Base-by-base conservation (phyloP, 1,284 basidiomycete genomes). In the Mycosarcoma maydis region DNA sequence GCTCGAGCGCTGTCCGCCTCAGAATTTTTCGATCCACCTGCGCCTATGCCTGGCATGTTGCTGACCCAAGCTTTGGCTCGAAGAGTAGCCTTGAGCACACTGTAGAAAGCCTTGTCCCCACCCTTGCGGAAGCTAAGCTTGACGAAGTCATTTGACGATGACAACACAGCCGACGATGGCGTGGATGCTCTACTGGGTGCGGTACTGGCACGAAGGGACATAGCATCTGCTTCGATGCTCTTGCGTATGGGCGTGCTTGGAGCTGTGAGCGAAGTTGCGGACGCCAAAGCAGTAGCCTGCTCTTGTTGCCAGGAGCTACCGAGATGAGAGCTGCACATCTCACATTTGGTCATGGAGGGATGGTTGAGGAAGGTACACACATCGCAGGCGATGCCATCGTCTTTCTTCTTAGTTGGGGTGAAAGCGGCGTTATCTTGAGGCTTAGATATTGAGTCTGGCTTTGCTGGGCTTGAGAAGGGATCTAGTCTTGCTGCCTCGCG, bases 281-380 rank as follows among this genome's bases (percentile, higher is more conserved):
- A 73, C 44, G 57, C 77, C 30, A 77, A 51, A 7, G 48, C 29
- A 16, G 58, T 42, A 32, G 59, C 44, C 27, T 49, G 40, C 59
- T 38, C 40, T 30, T 32, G 34, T 59, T 34, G 39, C 68, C 72
- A 23, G 72, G 44, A 67, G 29, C 76, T 75, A 57, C 75, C 75
- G 8, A 96, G 84, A 1, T 87, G 83, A 7, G 91, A 90, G 4
- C 86, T 87, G 79, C 95, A 98, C 16, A 98, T 91, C 83, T 98
- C 95, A 83, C 95, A 98, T 10, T 84, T 82, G 1, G 82, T 80
- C 72, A 94, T 84, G 1, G 87, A 89, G 0, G 89, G 88, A 69
- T 92, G 89, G 81, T 98, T 98, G 26, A 94, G 84, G 77, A 95
- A 98, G 1, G 95, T 98, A 78, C 95, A 98, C 1, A 89, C 88